Evolutionary conservation across 116 monocot species (phyloP).

Genomic region (Iris pallida): DNA sequence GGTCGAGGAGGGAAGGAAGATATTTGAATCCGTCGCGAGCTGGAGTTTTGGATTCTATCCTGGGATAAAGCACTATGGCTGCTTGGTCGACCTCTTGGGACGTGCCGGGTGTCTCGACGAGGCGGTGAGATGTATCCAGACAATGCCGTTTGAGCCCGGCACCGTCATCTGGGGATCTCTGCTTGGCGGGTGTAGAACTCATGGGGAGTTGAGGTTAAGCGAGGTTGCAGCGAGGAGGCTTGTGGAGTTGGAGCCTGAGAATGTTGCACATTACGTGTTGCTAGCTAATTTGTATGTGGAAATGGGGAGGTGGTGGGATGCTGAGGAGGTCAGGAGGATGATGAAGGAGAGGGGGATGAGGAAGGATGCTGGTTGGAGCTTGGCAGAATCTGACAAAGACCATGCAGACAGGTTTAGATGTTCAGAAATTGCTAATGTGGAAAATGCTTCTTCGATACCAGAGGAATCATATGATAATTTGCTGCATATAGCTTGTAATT

Average conservation of each 20-base stretch:
- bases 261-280: slow-evolving; percentile 27
- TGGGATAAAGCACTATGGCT: slow-evolving; percentile 53
- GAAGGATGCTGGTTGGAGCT: slow-evolving; percentile 28
- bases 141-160: slow-evolving; percentile 42
- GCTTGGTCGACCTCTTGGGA: slow-evolving; percentile 45
- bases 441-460: no score
- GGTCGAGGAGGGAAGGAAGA: slow-evolving; percentile 25
- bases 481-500: no score
- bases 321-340: slow-evolving; percentile 26
- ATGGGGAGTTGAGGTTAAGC: slow-evolving; percentile 19
- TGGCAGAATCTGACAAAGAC: slow-evolving; percentile 8
- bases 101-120: slow-evolving; percentile 37
- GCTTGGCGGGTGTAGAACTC: slow-evolving; percentile 30
- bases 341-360: slow-evolving; percentile 18
- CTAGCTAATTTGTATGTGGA: slow-evolving; percentile 37
- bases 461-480: no score
- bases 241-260: slow-evolving; percentile 38
- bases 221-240: slow-evolving; percentile 33
- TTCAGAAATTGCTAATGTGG: no score
- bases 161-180: slow-evolving; percentile 29
- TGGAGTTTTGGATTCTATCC: slow-evolving; percentile 36
- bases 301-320: slow-evolving; percentile 38
- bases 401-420: no score
- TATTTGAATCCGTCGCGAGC: slow-evolving; percentile 24
- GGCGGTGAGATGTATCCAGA: slow-evolving; percentile 29